Evolutionary conservation across 2,329 filamentous ascomycete species (phyloP), one percentile per base, ranked within the genome.

Genomic region (Sarocladium oryzae): DNA sequence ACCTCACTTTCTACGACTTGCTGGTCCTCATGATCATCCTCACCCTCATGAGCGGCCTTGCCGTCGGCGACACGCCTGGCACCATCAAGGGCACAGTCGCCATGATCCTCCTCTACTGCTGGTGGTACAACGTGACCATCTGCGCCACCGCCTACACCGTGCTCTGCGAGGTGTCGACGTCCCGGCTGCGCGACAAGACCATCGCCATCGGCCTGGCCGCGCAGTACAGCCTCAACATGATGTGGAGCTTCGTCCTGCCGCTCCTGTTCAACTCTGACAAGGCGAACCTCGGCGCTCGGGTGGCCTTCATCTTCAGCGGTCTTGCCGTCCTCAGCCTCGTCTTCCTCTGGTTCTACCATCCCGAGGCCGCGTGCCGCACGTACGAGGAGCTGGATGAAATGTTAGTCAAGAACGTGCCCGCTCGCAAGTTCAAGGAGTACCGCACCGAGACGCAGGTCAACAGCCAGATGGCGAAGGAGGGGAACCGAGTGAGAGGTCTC

Each of bases 331-430:
- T 33, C 10, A 32, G 8, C 20, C 43, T 55, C 16, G 16, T 51
- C 6, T 41, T 32, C 15, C 37, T 51, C 26, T 48, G 15, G 8
- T 32, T 32, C 26, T 48, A 32, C 43, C 28, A 23, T 20, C 43
- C 43, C 4, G 43, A 48, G 28, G 33, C 43, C 6, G 15, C 24
- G 9, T 73, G 69, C 2, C 68, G 74, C 20, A 75, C 73, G 0
- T 73, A 77, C 41, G 75, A 76, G 56, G 76, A 81, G 61, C 66
- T 81, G 1, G 77, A 80, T 50, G 65, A 74, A 10, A 58, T 82
- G 37, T 81, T 81, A 59, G 66, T 70, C 37, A 64, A 62, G 32
- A 60, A 56, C 46, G 61, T 69, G 5, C 56, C 68, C 2, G 67
- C 70, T 1, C 61, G 69, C 13, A 64, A 69, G 48, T 45, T 45